Conservation (phyloP, 2,329 filamentous ascomycete genomes). For the Colletotrichum sp. region DNA sequence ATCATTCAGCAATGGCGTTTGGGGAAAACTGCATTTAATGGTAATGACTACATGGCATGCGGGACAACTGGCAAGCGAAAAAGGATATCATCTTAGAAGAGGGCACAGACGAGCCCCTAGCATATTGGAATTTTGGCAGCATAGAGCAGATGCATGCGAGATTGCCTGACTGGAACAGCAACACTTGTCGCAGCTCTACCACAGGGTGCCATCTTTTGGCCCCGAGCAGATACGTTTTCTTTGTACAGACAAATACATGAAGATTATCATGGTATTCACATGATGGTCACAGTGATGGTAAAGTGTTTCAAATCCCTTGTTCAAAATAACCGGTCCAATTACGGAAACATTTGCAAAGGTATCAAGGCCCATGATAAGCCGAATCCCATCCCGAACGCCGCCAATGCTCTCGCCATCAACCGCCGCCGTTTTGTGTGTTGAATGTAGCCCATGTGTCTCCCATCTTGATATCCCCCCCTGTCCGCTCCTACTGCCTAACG, state of each 20-base stretch:
- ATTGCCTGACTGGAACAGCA: slow-evolving; percentile 1
- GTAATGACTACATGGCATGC: slow-evolving; percentile 23
- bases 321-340: neutral
- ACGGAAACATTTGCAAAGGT: neutral
- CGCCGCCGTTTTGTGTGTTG: neutral
- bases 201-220: neutral
- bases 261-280: neutral
- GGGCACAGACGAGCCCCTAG: neutral
- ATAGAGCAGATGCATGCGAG: neutral
- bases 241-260: neutral
- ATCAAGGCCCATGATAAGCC: neutral
- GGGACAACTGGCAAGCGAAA: slow-evolving; percentile 8
- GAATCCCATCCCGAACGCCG: neutral
- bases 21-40: slow-evolving; percentile 23
- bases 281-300: neutral
- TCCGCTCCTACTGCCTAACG: neutral
- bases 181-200: neutral
- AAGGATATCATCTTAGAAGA: slow-evolving; percentile 3
- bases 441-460: neutral
- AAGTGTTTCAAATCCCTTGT: neutral
- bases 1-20: slow-evolving; percentile 20
- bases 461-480: neutral
- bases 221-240: neutral
- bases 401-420: neutral
- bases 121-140: slow-evolving; percentile 1